Evolutionary conservation across 1,139 yeast genomes (phyloP).

Genomic region (Kluyveromyces marxianus): DNA sequence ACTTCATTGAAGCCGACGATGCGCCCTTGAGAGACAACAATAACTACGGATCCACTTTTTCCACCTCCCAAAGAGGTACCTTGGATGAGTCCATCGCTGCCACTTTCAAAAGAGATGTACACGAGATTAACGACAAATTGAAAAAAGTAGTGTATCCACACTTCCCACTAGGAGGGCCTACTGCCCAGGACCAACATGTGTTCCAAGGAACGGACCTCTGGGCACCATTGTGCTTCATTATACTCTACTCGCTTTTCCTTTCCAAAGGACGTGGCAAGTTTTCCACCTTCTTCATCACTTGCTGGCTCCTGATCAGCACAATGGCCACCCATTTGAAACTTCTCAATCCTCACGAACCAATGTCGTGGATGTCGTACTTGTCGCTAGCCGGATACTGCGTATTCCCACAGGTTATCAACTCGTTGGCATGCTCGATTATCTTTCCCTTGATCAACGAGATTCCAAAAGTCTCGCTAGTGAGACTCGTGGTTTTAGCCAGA

Average conservation of each 20-base stretch:
- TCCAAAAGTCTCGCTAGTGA: neutral
- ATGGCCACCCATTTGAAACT: slow-evolving; percentile 27
- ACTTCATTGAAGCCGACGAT: slow-evolving; percentile 17
- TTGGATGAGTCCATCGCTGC: slow-evolving; percentile 26
- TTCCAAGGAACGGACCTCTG: slow-evolving; percentile 20
- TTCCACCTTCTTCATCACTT: slow-evolving; percentile 25
- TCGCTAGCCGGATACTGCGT: slow-evolving; percentile 28
- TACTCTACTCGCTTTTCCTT: slow-evolving; percentile 24
- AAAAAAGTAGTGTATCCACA: slow-evolving; percentile 30
- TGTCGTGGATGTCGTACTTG: slow-evolving; percentile 24
- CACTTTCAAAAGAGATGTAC: slow-evolving; percentile 27
- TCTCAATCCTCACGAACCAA: slow-evolving; percentile 19
- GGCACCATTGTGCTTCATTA: slow-evolving; percentile 29
- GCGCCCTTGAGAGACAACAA: neutral
- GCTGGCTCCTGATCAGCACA: slow-evolving; percentile 24
- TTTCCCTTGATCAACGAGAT: slow-evolving; percentile 20
- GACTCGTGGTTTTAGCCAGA: slow-evolving; percentile 16
- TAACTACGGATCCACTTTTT: slow-evolving; percentile 1
- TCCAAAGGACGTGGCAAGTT: slow-evolving; percentile 23
- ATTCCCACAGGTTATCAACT: slow-evolving; percentile 27
- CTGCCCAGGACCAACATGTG: slow-evolving; percentile 4
- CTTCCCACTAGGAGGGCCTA: slow-evolving; percentile 16
- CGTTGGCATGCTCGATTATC: slow-evolving; percentile 19
- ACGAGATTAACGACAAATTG: slow-evolving; percentile 27
- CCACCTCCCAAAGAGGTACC: slow-evolving; percentile 22